phyloP scores from a whole-genome alignment of 257 asterid species.

The Solanum verrucosum region DNA sequence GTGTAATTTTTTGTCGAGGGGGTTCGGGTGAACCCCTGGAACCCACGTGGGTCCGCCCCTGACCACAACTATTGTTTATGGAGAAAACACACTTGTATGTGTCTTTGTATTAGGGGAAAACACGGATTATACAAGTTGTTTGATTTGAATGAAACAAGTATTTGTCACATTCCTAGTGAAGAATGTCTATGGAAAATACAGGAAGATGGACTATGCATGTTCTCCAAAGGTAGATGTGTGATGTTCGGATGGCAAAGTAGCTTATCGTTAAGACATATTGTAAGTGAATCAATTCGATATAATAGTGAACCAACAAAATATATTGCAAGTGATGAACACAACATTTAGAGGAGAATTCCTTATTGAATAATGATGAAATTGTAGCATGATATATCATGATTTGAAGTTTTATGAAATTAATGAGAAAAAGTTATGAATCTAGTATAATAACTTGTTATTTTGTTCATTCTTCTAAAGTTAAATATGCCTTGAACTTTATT shows the following conservation, averaged over 20 bases:
- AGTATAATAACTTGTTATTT: too few species aligned
- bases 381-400: not conserved
- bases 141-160: not conserved
- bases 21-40: too few species aligned
- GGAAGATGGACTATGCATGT: not conserved
- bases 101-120: not conserved
- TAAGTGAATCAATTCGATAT: not conserved
- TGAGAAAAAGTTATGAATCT: not conserved
- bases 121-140: not conserved
- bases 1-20: too few species aligned
- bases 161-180: not conserved
- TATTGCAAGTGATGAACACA: not conserved
- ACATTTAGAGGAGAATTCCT: not conserved
- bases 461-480: not conserved
- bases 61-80: not conserved
- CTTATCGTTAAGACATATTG: not conserved
- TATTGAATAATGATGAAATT: not conserved
- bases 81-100: not conserved
- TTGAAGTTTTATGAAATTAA: not conserved
- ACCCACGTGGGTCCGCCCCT: too few species aligned
- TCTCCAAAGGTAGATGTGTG: not conserved
- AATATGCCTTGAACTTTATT: not conserved
- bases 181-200: not conserved
- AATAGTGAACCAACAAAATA: too few species aligned
- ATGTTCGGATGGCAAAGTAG: not conserved